A percentile compares a stretch with the other conserved stretches of the same genome.
Conservation (phyloP, 768 basidiomycete species). For the Tephrocybe sp. region DNA sequence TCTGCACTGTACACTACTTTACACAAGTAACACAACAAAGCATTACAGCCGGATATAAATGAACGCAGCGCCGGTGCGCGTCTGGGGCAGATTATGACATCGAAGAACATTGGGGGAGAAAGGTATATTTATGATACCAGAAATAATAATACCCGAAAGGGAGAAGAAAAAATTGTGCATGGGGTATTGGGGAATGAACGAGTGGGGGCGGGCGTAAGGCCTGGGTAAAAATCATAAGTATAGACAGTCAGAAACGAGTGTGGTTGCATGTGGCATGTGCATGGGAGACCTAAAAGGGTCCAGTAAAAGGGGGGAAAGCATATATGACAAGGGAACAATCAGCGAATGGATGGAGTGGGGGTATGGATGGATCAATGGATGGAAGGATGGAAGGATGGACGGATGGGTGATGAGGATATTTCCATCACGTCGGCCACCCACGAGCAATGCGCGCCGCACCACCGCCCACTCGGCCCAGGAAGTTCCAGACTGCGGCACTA, state of each 20-base stretch:
- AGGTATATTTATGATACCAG: too few species aligned
- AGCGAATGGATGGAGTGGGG: background rate
- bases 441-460: slow-evolving; percentile 75
- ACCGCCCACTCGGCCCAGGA: slow-evolving; percentile 70
- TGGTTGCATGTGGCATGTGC: slow-evolving; percentile 14
- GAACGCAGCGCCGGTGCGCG: slow-evolving; percentile 11
- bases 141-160: background rate
- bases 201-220: slow-evolving; percentile 11
- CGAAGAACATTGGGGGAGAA: background rate
- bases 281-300: slow-evolving; percentile 5
- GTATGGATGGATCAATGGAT: too few species aligned
- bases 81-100: background rate
- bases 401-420: background rate
- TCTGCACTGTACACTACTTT: slow-evolving; percentile 31
- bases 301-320: slow-evolving; percentile 4
- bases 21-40: slow-evolving; percentile 25
- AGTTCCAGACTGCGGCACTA: slow-evolving; percentile 64
- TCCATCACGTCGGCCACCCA: slow-evolving; percentile 72
- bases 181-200: slow-evolving; percentile 7
- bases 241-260: slow-evolving; percentile 11
- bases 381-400: background rate
- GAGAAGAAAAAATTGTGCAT: background rate
- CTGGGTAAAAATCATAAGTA: slow-evolving; percentile 10
- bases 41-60: slow-evolving; percentile 9
- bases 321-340: slow-evolving; percentile 8